These are phyloP conservation scores for Penicillium paradoxum DNA, from an alignment of 495 filamentous ascomycete genomes.

Conservation along the genomic window DNA sequence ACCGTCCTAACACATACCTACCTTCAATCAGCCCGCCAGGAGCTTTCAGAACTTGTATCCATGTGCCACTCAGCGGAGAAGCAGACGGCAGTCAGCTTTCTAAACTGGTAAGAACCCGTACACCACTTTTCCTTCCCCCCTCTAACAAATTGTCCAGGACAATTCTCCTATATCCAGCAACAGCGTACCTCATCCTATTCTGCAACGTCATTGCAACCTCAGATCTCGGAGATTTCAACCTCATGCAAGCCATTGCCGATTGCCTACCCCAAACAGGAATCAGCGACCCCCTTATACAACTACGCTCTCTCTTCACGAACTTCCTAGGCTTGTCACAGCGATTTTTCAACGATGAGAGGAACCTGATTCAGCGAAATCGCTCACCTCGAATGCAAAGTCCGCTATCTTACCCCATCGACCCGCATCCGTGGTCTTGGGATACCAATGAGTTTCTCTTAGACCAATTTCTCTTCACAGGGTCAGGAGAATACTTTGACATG, in stretches of 20 bases:
- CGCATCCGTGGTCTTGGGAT: too few relatives aligned
- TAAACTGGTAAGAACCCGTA: constrained; percentile 17
- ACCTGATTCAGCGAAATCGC: not conserved
- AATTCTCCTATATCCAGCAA: constrained; percentile 17
- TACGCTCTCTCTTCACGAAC: constrained; percentile 14
- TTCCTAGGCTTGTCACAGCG: constrained; percentile 10
- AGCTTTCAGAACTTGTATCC: constrained; percentile 14
- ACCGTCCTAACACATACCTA: constrained; percentile 1
- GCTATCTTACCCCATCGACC: not conserved
- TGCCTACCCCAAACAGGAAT: constrained; percentile 10
- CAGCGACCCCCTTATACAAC: constrained; percentile 10
- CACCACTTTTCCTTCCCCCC: not conserved
- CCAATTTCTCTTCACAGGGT: too few relatives aligned
- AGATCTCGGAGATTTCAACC: constrained; percentile 17
- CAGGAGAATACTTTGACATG: too few relatives aligned
- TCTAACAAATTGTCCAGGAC: constrained; percentile 14
- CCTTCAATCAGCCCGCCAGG: constrained; percentile 19
- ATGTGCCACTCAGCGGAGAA: constrained; percentile 18
- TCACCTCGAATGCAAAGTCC: not conserved
- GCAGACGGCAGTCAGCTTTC: constrained; percentile 14
- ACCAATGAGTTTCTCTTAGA: too few relatives aligned
- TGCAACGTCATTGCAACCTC: constrained; percentile 18
- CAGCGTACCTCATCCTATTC: constrained; percentile 17
- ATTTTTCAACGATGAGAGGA: constrained; percentile 1
- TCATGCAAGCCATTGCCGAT: constrained; percentile 13